A percentile compares a stretch with the other conserved stretches of the same genome.
These are phyloP conservation scores for Neofusicoccum parvum DNA, from an alignment of 2,329 filamentous ascomycete genomes.

Conservation along the genomic window DNA sequence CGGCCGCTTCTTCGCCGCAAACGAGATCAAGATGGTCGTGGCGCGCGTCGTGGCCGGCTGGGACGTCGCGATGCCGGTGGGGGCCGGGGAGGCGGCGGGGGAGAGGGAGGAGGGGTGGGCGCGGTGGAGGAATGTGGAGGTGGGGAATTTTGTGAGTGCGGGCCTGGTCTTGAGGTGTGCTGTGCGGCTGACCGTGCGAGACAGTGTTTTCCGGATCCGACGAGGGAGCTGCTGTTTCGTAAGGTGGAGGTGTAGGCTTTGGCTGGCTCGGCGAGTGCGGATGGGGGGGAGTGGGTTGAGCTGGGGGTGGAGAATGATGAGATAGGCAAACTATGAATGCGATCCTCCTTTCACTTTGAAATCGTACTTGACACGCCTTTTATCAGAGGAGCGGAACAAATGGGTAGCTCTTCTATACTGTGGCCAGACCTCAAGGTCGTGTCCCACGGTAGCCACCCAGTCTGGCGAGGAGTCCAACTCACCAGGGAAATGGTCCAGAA, in stretches of 20 bases:
- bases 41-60: constrained; percentile 9
- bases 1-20: constrained; percentile 36
- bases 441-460: too few species aligned
- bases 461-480: too few species aligned
- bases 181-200: neutral
- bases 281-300: too few species aligned
- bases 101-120: constrained; percentile 27
- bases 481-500: too few species aligned
- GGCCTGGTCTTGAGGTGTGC: neutral
- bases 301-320: too few species aligned
- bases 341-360: too few species aligned
- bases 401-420: too few species aligned
- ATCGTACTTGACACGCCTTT: too few species aligned
- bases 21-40: constrained; percentile 38
- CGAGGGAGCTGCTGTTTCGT: constrained; percentile 15
- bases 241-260: neutral
- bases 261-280: too few species aligned
- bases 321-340: too few species aligned
- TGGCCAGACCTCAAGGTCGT: too few species aligned
- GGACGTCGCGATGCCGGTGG: neutral
- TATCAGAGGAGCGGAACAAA: too few species aligned
- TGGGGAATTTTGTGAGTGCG: constrained; percentile 6
- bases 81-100: neutral
- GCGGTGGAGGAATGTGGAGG: constrained; percentile 24
- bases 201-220: constrained; percentile 17